These are phyloP conservation scores for Calocera cornea DNA, from an alignment of 768 basidiomycete genomes.

Conservation along the genomic window DNA sequence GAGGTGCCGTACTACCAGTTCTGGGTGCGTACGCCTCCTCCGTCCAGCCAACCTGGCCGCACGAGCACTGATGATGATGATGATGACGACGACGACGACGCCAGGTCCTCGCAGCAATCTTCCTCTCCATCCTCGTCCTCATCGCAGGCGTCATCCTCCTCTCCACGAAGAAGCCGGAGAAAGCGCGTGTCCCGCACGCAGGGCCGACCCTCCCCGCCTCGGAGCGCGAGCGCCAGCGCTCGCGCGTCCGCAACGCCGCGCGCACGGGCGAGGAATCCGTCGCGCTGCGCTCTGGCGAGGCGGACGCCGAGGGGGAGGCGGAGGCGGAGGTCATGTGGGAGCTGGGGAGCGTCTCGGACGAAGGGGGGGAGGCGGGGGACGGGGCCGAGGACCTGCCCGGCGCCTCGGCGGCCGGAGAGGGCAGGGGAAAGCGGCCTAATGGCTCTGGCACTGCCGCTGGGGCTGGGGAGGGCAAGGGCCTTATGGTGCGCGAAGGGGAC, in stretches of 20 bases:
- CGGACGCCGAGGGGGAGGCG: background rate
- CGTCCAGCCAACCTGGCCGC: too few species aligned
- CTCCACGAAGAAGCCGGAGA: conserved; percentile 80
- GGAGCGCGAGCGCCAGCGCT: conserved; percentile 24
- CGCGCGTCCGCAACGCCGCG: conserved; percentile 23
- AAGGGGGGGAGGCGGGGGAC: conserved; percentile 46
- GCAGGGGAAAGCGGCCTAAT: conserved; percentile 26
- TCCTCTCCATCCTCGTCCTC: conserved; percentile 71
- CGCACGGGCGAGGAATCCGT: conserved; percentile 29
- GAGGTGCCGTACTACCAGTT: conserved; percentile 72
- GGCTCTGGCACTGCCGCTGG: too few species aligned
- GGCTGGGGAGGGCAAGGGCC: conserved; percentile 29
- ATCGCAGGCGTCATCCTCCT: conserved; percentile 86
- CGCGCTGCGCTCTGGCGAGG: conserved; percentile 21
- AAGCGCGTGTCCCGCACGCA: conserved; percentile 21
- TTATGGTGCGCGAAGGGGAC: conserved; percentile 29
- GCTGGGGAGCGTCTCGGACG: conserved; percentile 58
- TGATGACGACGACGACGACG: too few species aligned
- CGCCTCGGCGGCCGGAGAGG: conserved; percentile 24
- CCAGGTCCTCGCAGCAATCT: conserved; percentile 60
- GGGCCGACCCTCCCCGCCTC: conserved; percentile 16
- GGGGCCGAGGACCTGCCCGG: too few species aligned
- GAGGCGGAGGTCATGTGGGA: conserved; percentile 39
- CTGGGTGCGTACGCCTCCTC: conserved; percentile 39
- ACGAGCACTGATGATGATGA: too few species aligned